Base-by-base conservation (phyloP, 1,284 basidiomycete genomes). In the Cryptococcus sp. region DNA sequence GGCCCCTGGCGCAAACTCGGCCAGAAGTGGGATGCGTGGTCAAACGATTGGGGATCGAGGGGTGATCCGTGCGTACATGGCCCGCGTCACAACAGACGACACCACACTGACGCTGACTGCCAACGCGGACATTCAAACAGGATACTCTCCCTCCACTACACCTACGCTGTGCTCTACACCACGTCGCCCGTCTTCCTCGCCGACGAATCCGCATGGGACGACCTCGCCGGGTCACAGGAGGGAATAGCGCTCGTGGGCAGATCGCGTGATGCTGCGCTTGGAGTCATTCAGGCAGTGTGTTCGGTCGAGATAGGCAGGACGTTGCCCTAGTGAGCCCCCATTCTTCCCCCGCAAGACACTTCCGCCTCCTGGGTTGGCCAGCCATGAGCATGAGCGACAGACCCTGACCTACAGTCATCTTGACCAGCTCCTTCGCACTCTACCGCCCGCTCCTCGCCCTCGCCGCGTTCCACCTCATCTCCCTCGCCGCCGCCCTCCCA, bases 221-320 rank as follows among this genome's bases (percentile, higher is more conserved):
- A 71, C 5, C 59, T 77, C 42, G 62, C 70, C 4, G 56, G 62
- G 20, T 60, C 59, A 1, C 63, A 63, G 40, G 70, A 74, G 23
- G 76, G 76, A 2, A 70, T 69, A 49, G 57, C 65, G 43, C 66
- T 72, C 49, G 63, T 77, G 7, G 72, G 75, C 54, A 56, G 71
- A 18, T 69, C 66, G 3, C 61, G 74, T 45, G 76, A 77, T 53
- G 72, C 76, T 0, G 76, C 73, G 6, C 70, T 74, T 23, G 67
- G 68, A 2, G 65, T 77, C 15, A 65, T 77, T 8, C 63, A 70
- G 39, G 64, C 68, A 3, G 55, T 77, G 35, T 69, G 69, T 50
- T 67, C 73, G 69, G 68, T 68, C 3, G 76, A 77, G 55, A 70
- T 77, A 18, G 67, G 66, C 12, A 64, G 76, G 4, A 76, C 74